Base-by-base conservation (phyloP, 2,329 filamentous ascomycete genomes). In the Cercospora janseana region DNA sequence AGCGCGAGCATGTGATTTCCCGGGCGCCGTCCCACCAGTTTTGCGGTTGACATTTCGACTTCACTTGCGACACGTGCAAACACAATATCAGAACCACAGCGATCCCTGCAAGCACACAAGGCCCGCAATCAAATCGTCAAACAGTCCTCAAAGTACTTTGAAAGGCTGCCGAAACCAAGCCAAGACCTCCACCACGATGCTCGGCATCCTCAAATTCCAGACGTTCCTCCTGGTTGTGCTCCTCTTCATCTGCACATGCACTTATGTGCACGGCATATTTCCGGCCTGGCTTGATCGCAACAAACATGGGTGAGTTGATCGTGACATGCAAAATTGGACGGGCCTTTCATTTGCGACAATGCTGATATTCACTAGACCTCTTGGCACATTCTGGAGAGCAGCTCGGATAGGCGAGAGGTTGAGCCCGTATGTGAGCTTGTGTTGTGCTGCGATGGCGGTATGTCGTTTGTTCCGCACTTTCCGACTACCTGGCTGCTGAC, bases 121-220 rank as follows among this genome's bases (percentile, higher is more conserved):
- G 8, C 13, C 9, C 16, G 12, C 6, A 13, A 13, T 5, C n/a
- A 18, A 23, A 27, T n/a, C 10, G 20, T 4, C 4, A 23, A 16
- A 37, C 23, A 44, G 13, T 23, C 12, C 35, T 31, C n/a, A 46
- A 9, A 38, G 3, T 37, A 37, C 34, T 37, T 18, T 37, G 12
- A n/a, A n/a, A n/a, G n/a, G n/a, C n/a, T n/a, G n/a, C n/a, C n/a
- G n/a, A n/a, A n/a, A n/a, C n/a, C 3, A 10, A 26, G 20, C 13
- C 7, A 40, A 23, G 26, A n/a, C 12, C n/a, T 6, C 10, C 16
- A 26, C 43, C 65, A 96, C 26, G 10, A 66, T 66, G 93, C 87
- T 93, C 52, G 93, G 93, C 48, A 86, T 98, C 66, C 96, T 98
- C 84, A 97, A 97, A 75, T 97, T 98, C 77, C 90, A 96, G 72